phyloP scores from a whole-genome alignment of 73 alveolate genomes.

The Paramecium biaurelia region DNA sequence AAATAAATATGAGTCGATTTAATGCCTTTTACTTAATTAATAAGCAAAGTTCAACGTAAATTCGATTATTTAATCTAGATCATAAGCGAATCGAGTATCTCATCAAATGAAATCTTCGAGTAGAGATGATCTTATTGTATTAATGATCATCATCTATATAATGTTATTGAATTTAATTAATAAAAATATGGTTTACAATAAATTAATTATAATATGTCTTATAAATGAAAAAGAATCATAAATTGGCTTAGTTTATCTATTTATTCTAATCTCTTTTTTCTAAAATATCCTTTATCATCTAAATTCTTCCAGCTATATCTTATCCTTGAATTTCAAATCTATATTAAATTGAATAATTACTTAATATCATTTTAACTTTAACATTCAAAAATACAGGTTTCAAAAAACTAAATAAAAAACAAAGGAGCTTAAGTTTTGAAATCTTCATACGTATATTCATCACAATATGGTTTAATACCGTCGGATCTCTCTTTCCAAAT shows the following conservation, averaged over 20 bases:
- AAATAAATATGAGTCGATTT: neutral
- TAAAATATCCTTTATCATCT: neutral
- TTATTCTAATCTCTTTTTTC: neutral
- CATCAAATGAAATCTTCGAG: neutral
- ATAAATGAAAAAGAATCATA: neutral
- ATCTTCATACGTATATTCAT: neutral
- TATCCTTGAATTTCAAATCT: neutral
- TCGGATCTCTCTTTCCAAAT: neutral
- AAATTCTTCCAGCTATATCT: neutral
- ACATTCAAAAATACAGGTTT: slow-evolving; percentile 17
- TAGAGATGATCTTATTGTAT: neutral
- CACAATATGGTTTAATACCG: neutral
- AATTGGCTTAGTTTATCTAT: neutral
- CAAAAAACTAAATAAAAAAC: slow-evolving; percentile 8
- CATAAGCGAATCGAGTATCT: neutral
- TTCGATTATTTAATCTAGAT: neutral
- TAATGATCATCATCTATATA: neutral
- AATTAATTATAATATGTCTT: neutral
- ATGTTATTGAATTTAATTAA: neutral
- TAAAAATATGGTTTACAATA: neutral
- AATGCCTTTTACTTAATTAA: neutral
- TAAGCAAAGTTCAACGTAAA: neutral
- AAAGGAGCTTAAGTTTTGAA: slow-evolving; percentile 5
- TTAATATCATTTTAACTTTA: neutral
- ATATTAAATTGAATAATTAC: neutral